Evolutionary conservation across 148 eudicot species (phyloP), one percentile per base, ranked within the genome.

Genomic region (Rhododendron vialii): DNA sequence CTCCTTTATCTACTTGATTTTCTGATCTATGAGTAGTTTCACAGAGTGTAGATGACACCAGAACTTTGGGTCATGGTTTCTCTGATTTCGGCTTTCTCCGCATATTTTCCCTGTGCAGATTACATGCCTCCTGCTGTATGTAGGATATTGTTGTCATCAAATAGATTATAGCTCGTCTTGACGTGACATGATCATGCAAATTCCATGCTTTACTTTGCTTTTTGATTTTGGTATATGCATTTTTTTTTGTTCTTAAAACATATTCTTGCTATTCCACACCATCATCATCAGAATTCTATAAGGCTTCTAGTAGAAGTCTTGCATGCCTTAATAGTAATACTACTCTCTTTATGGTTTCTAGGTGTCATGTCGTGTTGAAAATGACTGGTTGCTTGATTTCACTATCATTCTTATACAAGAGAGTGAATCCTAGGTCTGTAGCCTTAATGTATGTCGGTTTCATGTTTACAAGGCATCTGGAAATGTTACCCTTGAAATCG

Each of bases 401-500:
- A 12, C 26, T 26, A 41, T 43, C 55, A n/a, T 78, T 17, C 30
- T 55, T 74, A 2, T 50, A 4, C 38, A 57, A 45, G 76, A 73
- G 15, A 38, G 3, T 73, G 69, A 36, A 57, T 26, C 80, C 73
- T 38, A 12, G 63, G 50, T 45, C 33, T 26, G 51, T 59, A 45
- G 3, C 53, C 65, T 30, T 47, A 11, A 50, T 41, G 7, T 1
- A n/a, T 74, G 7, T 55, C 20, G 28, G 8, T 88, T 78, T 77
- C 51, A 78, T 87, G 79, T 84, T 86, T 86, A 71, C 95, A 96
- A 96, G 99, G 99, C 99, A 84, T 96, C 99, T 86, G 99, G 99
- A 92, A 96, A 96, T 90, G 97, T 96, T 73, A 95, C 96, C 73
- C 95, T 94, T 87, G 99, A 96, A 65, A 93, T 97, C 7, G 96